Conservation (phyloP, 2,329 filamentous ascomycete genomes). For the Lecanicillium sp. region DNA sequence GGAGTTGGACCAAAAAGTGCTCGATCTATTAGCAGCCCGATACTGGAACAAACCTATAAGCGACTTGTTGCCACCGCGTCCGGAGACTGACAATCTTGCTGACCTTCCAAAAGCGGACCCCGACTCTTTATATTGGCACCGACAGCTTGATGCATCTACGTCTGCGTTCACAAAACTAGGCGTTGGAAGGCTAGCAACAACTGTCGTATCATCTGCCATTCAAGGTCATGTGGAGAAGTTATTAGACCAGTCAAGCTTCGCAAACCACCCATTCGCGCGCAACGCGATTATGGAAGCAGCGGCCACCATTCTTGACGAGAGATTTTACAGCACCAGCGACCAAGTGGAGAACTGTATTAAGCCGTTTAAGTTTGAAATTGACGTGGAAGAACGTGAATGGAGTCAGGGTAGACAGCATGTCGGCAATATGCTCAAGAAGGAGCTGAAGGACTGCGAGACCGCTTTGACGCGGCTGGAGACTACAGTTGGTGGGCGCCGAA, state of each 20-base stretch:
- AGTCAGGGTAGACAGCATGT: conserved; percentile 76
- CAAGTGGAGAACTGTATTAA: conserved; percentile 99
- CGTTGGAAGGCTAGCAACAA: conserved; percentile 86
- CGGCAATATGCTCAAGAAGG: conserved; percentile 71
- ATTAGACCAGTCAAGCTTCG: conserved; percentile 74
- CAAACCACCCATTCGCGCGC: conserved; percentile 82
- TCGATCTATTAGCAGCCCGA: conserved; percentile 83
- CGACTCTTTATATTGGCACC: conserved; percentile 82
- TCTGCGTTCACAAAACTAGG: conserved; percentile 89
- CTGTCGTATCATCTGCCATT: conserved; percentile 80
- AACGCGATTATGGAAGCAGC: conserved; percentile 90
- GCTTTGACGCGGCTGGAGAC: conserved; percentile 72
- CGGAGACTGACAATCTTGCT: conserved; percentile 64
- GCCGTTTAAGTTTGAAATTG: conserved; percentile 96
- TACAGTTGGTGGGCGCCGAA: conserved; percentile 70
- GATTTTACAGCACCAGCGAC: conserved; percentile 94
- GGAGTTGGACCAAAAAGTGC: conserved; percentile 87
- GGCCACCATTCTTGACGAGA: conserved; percentile 81
- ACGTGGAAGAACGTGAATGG: conserved; percentile 90
- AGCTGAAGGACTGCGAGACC: conserved; percentile 74
- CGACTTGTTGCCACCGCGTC: conserved; percentile 61
- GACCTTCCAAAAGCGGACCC: conserved; percentile 80
- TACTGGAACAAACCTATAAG: conserved; percentile 97
- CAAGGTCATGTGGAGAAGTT: conserved; percentile 77
- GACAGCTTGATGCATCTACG: conserved; percentile 87